Evolutionary conservation across 73 alveolate species (phyloP).

Genomic region (Diophrys sp.): DNA sequence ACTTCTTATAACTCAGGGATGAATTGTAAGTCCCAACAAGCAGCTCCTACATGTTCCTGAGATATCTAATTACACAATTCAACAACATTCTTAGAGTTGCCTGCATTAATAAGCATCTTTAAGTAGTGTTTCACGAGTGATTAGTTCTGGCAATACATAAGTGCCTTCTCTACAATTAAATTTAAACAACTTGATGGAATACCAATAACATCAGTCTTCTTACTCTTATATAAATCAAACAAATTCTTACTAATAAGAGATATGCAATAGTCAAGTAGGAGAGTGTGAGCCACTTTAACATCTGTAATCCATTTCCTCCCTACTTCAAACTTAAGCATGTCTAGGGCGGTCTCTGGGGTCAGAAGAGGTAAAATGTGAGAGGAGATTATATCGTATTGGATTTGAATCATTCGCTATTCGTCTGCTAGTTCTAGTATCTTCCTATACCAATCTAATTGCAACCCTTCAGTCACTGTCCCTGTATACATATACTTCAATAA

Average conservation of each 20-base stretch:
- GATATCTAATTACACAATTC: background rate
- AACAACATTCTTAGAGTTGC: background rate
- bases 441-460: background rate
- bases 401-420: background rate
- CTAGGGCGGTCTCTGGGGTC: background rate
- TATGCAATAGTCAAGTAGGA: no score
- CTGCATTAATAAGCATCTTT: background rate
- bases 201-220: background rate
- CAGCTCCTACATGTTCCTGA: background rate
- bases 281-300: background rate
- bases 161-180: background rate
- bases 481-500: background rate
- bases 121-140: background rate
- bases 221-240: background rate
- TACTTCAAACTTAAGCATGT: background rate
- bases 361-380: background rate
- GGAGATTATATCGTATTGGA: background rate
- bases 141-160: background rate
- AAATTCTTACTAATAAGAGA: no score
- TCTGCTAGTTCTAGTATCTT: background rate
- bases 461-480: background rate
- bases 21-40: background rate
- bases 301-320: background rate
- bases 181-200: no score
- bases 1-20: background rate